These are phyloP conservation scores for Phytopythium kandeliae DNA, from an alignment of 352 stramenopile species.

Conservation along the genomic window DNA sequence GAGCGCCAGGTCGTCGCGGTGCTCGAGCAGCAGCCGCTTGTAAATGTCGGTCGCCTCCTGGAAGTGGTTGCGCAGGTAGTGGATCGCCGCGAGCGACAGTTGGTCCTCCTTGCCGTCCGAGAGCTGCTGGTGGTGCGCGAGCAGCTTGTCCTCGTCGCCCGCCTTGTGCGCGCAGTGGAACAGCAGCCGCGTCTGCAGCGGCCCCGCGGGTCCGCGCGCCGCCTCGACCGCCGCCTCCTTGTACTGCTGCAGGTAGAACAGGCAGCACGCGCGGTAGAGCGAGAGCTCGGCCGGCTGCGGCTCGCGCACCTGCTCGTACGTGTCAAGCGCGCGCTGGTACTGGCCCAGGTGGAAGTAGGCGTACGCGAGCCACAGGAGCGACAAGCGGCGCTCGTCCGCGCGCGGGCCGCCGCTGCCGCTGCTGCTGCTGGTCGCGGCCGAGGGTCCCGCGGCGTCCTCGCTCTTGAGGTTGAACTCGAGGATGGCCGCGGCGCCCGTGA, in stretches of 20 bases:
- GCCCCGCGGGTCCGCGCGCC: constrained; percentile 42
- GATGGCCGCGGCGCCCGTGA: constrained; percentile 91
- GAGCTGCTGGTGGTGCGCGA: constrained; percentile 93
- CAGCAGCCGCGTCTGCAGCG: constrained; percentile 91
- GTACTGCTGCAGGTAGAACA: constrained; percentile 93
- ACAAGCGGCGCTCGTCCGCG: constrained; percentile 56
- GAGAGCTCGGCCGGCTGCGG: constrained; percentile 65
- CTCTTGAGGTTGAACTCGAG: constrained; percentile 94
- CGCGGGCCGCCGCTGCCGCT: constrained; percentile 19
- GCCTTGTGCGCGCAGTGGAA: constrained; percentile 94
- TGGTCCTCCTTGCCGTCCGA: constrained; percentile 91
- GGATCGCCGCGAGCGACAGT: constrained; percentile 94
- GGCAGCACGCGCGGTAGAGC: constrained; percentile 89
- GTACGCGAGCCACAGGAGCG: constrained; percentile 93
- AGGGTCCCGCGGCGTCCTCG: constrained; percentile 38
- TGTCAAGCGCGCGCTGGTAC: constrained; percentile 91
- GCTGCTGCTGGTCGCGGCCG: constrained; percentile 6
- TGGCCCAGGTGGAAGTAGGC: constrained; percentile 93
- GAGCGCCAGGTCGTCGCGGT: constrained; percentile 94
- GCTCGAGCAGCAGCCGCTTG: constrained; percentile 93
- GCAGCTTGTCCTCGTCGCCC: constrained; percentile 92
- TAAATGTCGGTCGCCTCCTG: constrained; percentile 96
- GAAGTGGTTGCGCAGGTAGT: constrained; percentile 94
- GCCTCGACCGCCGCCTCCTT: constrained; percentile 83
- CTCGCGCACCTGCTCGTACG: constrained; percentile 83